Evolutionary conservation across 805 yeast genomes (phyloP).

Genomic region (Candida quercuum): DNA sequence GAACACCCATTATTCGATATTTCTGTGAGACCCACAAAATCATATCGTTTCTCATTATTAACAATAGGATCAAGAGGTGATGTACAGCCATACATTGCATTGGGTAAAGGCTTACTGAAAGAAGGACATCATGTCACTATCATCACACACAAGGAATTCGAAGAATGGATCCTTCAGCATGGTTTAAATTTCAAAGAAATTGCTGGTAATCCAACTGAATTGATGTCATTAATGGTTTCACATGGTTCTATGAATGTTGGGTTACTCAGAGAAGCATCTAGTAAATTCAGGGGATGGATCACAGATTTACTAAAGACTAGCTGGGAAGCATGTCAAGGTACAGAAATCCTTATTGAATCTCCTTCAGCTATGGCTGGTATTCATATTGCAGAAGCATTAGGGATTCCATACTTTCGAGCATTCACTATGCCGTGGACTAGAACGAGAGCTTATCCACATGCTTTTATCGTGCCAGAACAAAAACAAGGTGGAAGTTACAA

Average conservation of each 20-base stretch:
- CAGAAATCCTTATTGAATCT: conserved; percentile 87
- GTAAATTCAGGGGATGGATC: conserved; percentile 80
- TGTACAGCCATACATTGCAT: conserved; percentile 91
- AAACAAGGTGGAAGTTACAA: conserved; percentile 91
- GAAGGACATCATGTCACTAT: conserved; percentile 86
- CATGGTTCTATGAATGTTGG: conserved; percentile 85
- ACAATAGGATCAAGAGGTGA: conserved; percentile 97
- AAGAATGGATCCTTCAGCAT: conserved; percentile 63
- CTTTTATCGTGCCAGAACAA: conserved; percentile 91
- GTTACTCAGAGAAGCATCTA: conserved; percentile 76
- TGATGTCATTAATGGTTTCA: conserved; percentile 88
- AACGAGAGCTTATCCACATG: conserved; percentile 94
- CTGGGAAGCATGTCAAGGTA: conserved; percentile 80
- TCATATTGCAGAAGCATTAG: conserved; percentile 89
- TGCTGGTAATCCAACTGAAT: conserved; percentile 90
- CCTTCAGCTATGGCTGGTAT: conserved; percentile 96
- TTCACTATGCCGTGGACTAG: conserved; percentile 99
- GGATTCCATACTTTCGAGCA: conserved; percentile 88
- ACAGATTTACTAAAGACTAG: conserved; percentile 62
- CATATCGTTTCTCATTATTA: conserved; percentile 58
- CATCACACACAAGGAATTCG: conserved; percentile 81
- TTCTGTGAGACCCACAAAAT: conserved; percentile 45
- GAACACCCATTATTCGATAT: conserved; percentile 53
- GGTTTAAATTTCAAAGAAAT: conserved; percentile 66
- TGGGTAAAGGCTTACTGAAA: conserved; percentile 68